These are phyloP conservation scores for Blastosporella zonata DNA, from an alignment of 1,284 basidiomycete species.

Conservation along the genomic window DNA sequence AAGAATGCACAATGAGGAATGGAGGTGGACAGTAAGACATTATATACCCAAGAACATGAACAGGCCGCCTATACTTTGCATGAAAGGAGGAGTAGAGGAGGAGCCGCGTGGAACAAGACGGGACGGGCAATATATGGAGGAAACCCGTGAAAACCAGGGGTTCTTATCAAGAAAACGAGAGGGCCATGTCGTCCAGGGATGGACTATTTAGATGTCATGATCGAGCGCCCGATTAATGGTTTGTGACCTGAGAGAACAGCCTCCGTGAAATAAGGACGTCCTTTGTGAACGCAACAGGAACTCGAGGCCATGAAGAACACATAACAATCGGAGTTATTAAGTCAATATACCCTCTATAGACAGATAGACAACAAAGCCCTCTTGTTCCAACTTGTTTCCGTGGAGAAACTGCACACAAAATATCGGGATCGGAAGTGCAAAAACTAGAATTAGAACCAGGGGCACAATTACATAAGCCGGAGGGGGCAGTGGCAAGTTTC, in stretches of 20 bases:
- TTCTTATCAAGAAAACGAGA: slow-evolving; percentile 28
- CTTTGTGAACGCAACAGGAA: slow-evolving; percentile 21
- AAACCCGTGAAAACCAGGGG: slow-evolving; percentile 19
- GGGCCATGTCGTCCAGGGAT: slow-evolving; percentile 25
- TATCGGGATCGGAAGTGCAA: neutral
- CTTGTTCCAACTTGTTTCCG: slow-evolving; percentile 7
- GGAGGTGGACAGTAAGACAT: neutral
- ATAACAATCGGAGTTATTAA: slow-evolving; percentile 20
- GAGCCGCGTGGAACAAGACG: neutral
- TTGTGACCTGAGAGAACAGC: slow-evolving; percentile 30
- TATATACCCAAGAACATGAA: slow-evolving; percentile 9
- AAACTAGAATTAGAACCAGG: neutral
- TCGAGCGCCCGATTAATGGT: slow-evolving; percentile 32
- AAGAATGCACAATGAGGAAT: neutral
- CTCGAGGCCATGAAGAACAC: slow-evolving; percentile 26
- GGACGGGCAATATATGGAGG: slow-evolving; percentile 7
- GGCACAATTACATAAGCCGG: slow-evolving; percentile 21
- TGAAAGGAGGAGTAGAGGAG: slow-evolving; percentile 3
- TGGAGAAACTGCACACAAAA: slow-evolving; percentile 1
- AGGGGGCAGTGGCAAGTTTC: slow-evolving; percentile 10
- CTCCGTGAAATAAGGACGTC: slow-evolving; percentile 30
- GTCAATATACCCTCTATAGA: slow-evolving; percentile 8
- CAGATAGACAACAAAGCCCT: slow-evolving; percentile 9
- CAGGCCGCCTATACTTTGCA: slow-evolving; percentile 9
- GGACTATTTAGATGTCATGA: slow-evolving; percentile 21